These are phyloP conservation scores for Spathaspora sp. DNA, from an alignment of 805 yeast species.

Conservation along the genomic window DNA sequence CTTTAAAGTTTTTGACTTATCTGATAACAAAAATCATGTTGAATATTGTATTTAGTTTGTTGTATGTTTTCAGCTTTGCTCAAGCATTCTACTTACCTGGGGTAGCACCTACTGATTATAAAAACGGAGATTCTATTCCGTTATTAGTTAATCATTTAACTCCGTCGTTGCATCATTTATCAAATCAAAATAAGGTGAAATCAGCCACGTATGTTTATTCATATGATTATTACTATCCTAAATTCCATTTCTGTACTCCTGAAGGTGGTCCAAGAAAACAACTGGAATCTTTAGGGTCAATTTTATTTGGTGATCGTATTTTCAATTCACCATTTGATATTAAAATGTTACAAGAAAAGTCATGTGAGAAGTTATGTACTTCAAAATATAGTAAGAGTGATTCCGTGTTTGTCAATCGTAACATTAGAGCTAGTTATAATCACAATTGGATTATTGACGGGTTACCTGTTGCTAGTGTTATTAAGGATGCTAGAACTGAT, in stretches of 20 bases:
- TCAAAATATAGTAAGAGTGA: constrained; percentile 60
- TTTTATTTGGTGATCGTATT: constrained; percentile 92
- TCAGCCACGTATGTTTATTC: constrained; percentile 62
- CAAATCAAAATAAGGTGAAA: constrained; percentile 24
- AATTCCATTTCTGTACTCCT: constrained; percentile 83
- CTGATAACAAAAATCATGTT: constrained; percentile 4
- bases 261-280: constrained; percentile 62
- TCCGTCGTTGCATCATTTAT: constrained; percentile 54
- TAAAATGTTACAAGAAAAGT: constrained; percentile 67
- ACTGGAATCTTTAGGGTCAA: constrained; percentile 87
- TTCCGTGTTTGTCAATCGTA: constrained; percentile 69
- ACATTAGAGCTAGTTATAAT: constrained; percentile 77
- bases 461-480: constrained; percentile 77
- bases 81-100: constrained; percentile 88
- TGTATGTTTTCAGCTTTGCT: constrained; percentile 16
- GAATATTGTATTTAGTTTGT: constrained; percentile 14
- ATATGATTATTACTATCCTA: constrained; percentile 78
- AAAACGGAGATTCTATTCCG: constrained; percentile 67
- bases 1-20: background rate
- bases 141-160: constrained; percentile 87
- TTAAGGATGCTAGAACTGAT: constrained; percentile 55
- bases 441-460: constrained; percentile 96
- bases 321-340: constrained; percentile 87
- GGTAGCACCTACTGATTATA: constrained; percentile 89
- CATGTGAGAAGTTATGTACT: constrained; percentile 68